Evolutionary conservation across 2,329 filamentous ascomycete genomes (phyloP), one percentile per base, ranked within the genome.

Genomic region (Colletotrichum endophyticum): DNA sequence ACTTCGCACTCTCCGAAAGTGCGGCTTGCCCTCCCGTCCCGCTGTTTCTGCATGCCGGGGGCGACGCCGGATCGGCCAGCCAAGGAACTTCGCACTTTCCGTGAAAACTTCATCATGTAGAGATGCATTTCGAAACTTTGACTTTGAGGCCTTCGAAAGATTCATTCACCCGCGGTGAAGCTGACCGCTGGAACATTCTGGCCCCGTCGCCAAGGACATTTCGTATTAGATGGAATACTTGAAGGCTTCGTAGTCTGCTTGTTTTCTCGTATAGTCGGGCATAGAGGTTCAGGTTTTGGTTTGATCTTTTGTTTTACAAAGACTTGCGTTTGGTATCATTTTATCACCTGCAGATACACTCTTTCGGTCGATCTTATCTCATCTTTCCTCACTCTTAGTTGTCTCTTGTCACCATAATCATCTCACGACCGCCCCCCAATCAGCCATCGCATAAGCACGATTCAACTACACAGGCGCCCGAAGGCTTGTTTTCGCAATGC

Each of bases 1-100:
- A 30, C 30, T 73, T 75, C 70, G 73, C 69, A 73, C 62, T 64
- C 8, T 73, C 70, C 73, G 68, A 75, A 75, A 72, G 61, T 75
- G 73, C 68, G 73, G 53, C 9, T n/a, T 16, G 25, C 13, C 22
- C n/a, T 12, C 49, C 2, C 8, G 57, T 19, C 28, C 30, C 13
- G 57, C n/a, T 30, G 56, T 39, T 57, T 28, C 19, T 19, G 0
- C 16, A 28, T 16, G 16, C 34, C 11, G 32, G 53, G 44, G 28
- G 25, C 49, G 25, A 61, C 34, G 15, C 49, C 44, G 34, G 68
- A 30, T 53, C 15, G 34, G 62, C 39, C 16, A 27, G 32, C 27
- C 34, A 69, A 44, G 32, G 44, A 9, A 57, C 39, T 36, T 69
- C 64, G 73, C 64, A 53, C 39, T 66, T 69, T 73, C 27, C 70